Evolutionary conservation across 768 basidiomycete species (phyloP).

Genomic region (Leccinum barrowsii): DNA sequence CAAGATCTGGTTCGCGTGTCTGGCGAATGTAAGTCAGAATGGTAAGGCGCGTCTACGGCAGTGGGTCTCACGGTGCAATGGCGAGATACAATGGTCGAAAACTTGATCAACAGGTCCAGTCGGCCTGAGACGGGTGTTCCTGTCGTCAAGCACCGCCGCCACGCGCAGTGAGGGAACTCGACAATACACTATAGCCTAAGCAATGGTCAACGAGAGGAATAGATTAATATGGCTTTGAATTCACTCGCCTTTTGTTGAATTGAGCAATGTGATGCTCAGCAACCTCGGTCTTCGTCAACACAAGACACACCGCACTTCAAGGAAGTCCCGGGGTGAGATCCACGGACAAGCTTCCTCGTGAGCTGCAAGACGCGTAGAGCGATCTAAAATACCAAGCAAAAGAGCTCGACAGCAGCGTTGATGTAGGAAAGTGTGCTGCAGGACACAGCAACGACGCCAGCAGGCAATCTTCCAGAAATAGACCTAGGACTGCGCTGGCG

Average conservation of each 20-base stretch:
- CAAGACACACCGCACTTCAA: slow-evolving; percentile 45
- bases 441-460: slow-evolving; percentile 49
- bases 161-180: slow-evolving; percentile 36
- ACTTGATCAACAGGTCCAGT: slow-evolving; percentile 46
- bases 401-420: slow-evolving; percentile 42
- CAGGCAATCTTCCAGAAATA: slow-evolving; percentile 55
- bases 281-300: slow-evolving; percentile 23
- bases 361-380: slow-evolving; percentile 39
- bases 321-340: slow-evolving; percentile 25
- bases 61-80: slow-evolving; percentile 39
- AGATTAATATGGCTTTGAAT: background rate
- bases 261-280: slow-evolving; percentile 23
- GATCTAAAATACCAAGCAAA: slow-evolving; percentile 51
- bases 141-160: slow-evolving; percentile 48
- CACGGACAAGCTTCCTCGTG: slow-evolving; percentile 26
- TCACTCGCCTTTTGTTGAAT: slow-evolving; percentile 21
- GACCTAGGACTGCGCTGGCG: slow-evolving; percentile 42
- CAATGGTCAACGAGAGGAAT: background rate
- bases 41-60: slow-evolving; percentile 51
- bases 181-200: slow-evolving; percentile 4
- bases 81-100: slow-evolving; percentile 37
- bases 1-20: slow-evolving; percentile 39
- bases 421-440: slow-evolving; percentile 39
- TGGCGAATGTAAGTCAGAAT: slow-evolving; percentile 29
- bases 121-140: slow-evolving; percentile 54